Evolutionary conservation across 768 basidiomycete genomes (phyloP).

Genomic region (Flagelloscypha sp.): DNA sequence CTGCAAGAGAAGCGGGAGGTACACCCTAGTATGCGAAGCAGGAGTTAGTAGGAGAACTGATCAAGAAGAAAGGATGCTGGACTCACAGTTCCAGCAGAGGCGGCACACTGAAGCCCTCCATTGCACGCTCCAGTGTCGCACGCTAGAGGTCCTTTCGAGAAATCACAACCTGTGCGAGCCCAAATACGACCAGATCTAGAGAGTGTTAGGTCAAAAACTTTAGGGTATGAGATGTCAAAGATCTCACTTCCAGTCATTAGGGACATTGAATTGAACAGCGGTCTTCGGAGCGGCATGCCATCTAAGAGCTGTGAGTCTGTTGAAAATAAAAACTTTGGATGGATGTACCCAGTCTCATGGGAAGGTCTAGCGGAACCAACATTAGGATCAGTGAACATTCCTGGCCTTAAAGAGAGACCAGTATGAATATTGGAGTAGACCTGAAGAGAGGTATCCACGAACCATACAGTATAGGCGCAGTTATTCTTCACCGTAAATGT

Average conservation of each 20-base stretch:
- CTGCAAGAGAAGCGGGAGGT: conserved; percentile 27
- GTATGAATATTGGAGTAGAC: background rate
- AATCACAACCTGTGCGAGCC: conserved; percentile 37
- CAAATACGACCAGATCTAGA: conserved; percentile 40
- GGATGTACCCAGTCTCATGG: conserved; percentile 18
- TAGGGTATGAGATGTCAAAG: no score
- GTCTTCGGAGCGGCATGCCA: conserved; percentile 12
- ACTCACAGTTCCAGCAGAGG: conserved; percentile 27
- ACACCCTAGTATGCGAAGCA: conserved; percentile 16
- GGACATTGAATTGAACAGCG: conserved; percentile 26
- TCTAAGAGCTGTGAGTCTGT: background rate
- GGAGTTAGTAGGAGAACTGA: background rate
- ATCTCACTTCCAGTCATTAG: conserved; percentile 37
- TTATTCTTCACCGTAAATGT: conserved; percentile 35
- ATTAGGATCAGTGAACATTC: conserved; percentile 31
- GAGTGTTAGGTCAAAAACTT: no score
- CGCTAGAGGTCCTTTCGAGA: conserved; percentile 24
- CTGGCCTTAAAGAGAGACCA: conserved; percentile 24
- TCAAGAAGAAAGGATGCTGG: background rate
- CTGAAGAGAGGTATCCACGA: conserved; percentile 1
- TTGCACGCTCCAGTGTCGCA: conserved; percentile 34
- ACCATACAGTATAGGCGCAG: conserved; percentile 37
- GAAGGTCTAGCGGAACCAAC: conserved; percentile 26
- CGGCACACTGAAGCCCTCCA: conserved; percentile 29
- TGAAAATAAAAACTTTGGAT: background rate